A percentile compares a stretch with the other conserved stretches of the same genome.
Conservation (phyloP, 2,329 filamentous ascomycete genomes). For the Pseudovirgaria hyperparasitica region DNA sequence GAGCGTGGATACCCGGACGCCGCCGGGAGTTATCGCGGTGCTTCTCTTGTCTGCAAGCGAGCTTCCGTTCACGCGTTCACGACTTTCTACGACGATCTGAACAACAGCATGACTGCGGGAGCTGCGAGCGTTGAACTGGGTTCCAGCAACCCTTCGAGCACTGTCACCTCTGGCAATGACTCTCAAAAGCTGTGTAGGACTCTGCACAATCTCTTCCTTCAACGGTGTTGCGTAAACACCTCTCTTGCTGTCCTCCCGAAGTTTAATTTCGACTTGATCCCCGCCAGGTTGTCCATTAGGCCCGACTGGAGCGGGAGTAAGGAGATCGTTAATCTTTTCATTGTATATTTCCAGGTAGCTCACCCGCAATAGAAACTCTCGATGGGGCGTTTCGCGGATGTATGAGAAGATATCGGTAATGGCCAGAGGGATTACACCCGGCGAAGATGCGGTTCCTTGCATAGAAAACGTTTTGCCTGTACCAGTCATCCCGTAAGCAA, state of each 20-base stretch:
- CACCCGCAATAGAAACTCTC: constrained; percentile 88
- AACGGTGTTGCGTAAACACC: constrained; percentile 92
- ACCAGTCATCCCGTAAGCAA: constrained; percentile 97
- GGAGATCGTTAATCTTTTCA: constrained; percentile 86
- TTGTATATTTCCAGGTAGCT: constrained; percentile 99
- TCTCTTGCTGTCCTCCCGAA: constrained; percentile 89
- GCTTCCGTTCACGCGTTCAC: constrained; percentile 61
- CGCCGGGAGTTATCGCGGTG: constrained; percentile 49
- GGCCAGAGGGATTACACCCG: constrained; percentile 89
- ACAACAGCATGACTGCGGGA: constrained; percentile 97
- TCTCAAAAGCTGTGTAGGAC: constrained; percentile 82
- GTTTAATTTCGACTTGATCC: constrained; percentile 85
- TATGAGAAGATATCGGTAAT: constrained; percentile 99
- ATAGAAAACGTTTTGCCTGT: constrained; percentile 99
- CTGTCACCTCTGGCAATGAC: constrained; percentile 93
- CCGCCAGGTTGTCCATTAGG: constrained; percentile 27
- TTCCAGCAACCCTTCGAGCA: constrained; percentile 79
- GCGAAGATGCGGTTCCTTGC: constrained; percentile 92
- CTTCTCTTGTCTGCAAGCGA: constrained; percentile 29
- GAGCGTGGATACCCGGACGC: constrained; percentile 87
- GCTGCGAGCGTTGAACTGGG: constrained; percentile 92
- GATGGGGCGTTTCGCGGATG: constrained; percentile 87
- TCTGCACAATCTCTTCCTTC: constrained; percentile 98
- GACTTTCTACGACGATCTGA: constrained; percentile 94
- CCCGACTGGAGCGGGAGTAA: constrained; percentile 53